Evolutionary conservation across 805 yeast genomes (phyloP), one percentile per base, ranked within the genome.

Genomic region (Candida ovalis): DNA sequence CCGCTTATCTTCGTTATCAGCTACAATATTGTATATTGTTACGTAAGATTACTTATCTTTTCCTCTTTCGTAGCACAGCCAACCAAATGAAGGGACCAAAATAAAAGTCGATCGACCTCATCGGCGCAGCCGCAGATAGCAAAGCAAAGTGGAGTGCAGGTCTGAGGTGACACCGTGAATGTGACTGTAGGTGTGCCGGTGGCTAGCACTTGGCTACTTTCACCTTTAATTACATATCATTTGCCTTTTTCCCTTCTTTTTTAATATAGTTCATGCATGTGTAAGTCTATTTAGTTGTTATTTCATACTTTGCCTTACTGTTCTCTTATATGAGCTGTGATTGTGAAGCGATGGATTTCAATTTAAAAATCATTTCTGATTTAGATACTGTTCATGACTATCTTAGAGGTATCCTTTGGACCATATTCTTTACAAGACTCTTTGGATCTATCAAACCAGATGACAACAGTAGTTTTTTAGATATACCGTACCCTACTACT

Each of bases 381-480:
- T 61, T 80, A 45, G 74, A 78, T 41, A 76, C 77, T 42, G 72
- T 76, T 7, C 68, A 77, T 44, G 88, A 82, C 48, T 77, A 80
- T 8, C 63, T 80, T 15, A 75, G 72, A 72, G 88, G 86, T 1
- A 65, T 84, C 24, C 62, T 87, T 46, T 81, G 87, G 71, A 70
- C 87, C 2, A 79, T 86, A 18, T 77, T 86, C 61, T 86, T 86
- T 62, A 78, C 81, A 47, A 68, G 95, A 40, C 67, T 84, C 24
- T 80, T 87, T 59, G 92, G 91, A 0, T 74, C 82, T 1, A 70
- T 84, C 17, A 63, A 67, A 1, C 89, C 91, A 1, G 63, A 68
- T 15, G 74, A 78, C 3, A 65, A 68, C n/a, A 83, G 81, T 17
- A 50, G 45, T 52, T 80, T 81, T 44, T 63, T 78, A 9, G 82